These are phyloP conservation scores for Penicilliopsis zonata DNA, from an alignment of 495 filamentous ascomycete genomes.

Conservation along the genomic window DNA sequence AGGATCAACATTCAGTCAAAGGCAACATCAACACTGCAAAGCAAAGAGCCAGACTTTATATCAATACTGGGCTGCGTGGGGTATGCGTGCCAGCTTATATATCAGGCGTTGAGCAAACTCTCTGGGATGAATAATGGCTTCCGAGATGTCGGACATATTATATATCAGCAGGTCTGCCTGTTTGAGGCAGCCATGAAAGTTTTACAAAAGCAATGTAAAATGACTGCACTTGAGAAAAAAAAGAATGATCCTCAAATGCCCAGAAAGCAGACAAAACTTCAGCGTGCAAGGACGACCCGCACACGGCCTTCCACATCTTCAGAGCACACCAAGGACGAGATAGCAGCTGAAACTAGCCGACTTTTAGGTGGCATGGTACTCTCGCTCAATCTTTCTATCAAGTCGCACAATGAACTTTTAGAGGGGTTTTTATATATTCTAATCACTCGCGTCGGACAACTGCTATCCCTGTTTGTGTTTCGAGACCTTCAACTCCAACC, in stretches of 20 bases:
- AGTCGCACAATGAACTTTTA: slow-evolving; percentile 18
- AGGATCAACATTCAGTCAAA: slow-evolving; percentile 1
- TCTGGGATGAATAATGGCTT: slow-evolving; percentile 6
- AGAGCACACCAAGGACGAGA: slow-evolving; percentile 6
- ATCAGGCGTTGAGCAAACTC: slow-evolving; percentile 22
- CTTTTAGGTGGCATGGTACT: slow-evolving; percentile 18
- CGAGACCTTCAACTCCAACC: slow-evolving; percentile 13
- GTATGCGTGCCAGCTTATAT: slow-evolving; percentile 12
- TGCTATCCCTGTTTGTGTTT: slow-evolving; percentile 28
- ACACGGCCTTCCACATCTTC: not conserved
- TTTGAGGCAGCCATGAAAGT: slow-evolving; percentile 24
- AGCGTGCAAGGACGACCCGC: not conserved
- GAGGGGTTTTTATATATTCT: slow-evolving; percentile 27
- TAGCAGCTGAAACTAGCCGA: slow-evolving; percentile 7
- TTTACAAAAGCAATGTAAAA: slow-evolving; percentile 18
- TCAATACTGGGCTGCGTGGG: slow-evolving; percentile 11
- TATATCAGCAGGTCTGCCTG: slow-evolving; percentile 28
- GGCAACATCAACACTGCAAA: slow-evolving; percentile 1
- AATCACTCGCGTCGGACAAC: slow-evolving; percentile 21
- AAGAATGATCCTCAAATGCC: not conserved
- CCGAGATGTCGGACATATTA: slow-evolving; percentile 13
- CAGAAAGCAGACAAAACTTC: slow-evolving; percentile 2
- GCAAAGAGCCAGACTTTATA: slow-evolving; percentile 6
- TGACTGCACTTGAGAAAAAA: not conserved
- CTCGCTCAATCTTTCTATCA: slow-evolving; percentile 12